Evolutionary conservation across 2,329 filamentous ascomycete species (phyloP).

Genomic region (Calonectria pseudoturangicola): DNA sequence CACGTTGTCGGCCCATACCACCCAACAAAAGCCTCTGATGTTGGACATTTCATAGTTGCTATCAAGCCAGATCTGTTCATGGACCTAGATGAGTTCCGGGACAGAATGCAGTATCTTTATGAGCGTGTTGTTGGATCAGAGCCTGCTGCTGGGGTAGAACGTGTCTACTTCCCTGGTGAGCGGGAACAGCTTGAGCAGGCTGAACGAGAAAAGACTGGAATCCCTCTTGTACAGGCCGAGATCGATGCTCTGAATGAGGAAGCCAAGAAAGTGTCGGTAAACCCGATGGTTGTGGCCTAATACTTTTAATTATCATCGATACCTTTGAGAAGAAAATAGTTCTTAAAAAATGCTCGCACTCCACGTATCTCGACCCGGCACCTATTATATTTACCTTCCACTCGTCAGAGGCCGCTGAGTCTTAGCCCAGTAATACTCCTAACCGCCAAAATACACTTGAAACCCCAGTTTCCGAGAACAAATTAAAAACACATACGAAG

Average conservation of each 20-base stretch:
- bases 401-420: no score
- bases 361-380: no score
- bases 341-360: no score
- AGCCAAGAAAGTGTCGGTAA: conserved; percentile 65
- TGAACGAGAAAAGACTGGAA: conserved; percentile 72
- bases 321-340: not conserved
- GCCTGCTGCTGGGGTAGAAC: conserved; percentile 73
- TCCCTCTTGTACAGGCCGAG: conserved; percentile 75
- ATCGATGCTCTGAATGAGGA: conserved; percentile 74
- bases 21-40: conserved; percentile 79
- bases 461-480: no score
- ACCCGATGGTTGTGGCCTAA: conserved; percentile 39
- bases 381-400: no score
- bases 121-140: conserved; percentile 72
- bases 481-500: no score
- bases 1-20: conserved; percentile 87
- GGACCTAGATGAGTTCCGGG: conserved; percentile 80
- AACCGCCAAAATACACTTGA: no score
- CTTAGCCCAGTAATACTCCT: no score
- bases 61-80: conserved; percentile 86
- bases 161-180: conserved; percentile 78
- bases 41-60: conserved; percentile 83
- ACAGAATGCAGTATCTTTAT: conserved; percentile 75
- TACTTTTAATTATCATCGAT: no score
- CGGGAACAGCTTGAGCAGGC: conserved; percentile 74